Evolutionary conservation across 768 basidiomycete species (phyloP).

Genomic region (Pleurotus salmoneostramineus): DNA sequence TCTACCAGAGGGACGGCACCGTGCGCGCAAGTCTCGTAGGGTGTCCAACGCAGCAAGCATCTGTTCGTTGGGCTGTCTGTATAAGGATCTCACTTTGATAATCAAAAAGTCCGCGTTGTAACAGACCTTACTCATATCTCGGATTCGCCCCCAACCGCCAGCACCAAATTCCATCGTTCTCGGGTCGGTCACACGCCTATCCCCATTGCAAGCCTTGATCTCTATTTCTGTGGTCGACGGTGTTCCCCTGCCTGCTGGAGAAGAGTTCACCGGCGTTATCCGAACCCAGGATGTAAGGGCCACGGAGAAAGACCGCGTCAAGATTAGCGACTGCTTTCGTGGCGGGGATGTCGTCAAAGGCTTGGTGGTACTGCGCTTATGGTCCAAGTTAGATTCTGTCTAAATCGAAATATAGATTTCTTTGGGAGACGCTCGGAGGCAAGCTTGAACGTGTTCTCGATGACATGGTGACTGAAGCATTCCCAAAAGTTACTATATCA

Average conservation of each 20-base stretch:
- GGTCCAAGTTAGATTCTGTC: background rate
- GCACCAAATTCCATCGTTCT: conserved; percentile 72
- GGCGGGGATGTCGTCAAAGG: conserved; percentile 90
- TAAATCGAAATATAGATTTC: conserved; percentile 57
- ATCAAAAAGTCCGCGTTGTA: conserved; percentile 16
- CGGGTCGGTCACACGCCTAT: conserved; percentile 78
- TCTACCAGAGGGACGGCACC: conserved; percentile 60
- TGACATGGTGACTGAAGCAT: background rate
- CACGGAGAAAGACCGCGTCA: conserved; percentile 87
- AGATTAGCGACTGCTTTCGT: conserved; percentile 87
- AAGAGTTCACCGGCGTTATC: conserved; percentile 89
- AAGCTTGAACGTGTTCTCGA: background rate
- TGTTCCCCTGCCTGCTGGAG: conserved; percentile 73
- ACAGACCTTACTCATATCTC: conserved; percentile 61
- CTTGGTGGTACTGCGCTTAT: conserved; percentile 58
- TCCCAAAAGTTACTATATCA: conserved; percentile 67
- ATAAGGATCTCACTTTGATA: conserved; percentile 13
- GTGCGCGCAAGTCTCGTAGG: conserved; percentile 73
- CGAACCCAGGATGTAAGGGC: conserved; percentile 85
- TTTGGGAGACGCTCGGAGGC: conserved; percentile 77
- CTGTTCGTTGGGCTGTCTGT: conserved; percentile 51
- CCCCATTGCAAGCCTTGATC: conserved; percentile 77
- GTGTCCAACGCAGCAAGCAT: conserved; percentile 52
- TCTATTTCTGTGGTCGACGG: conserved; percentile 88
- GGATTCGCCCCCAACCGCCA: conserved; percentile 70